Percentiles rank a stretch among this genome's conserved stretches.
Evolutionary conservation across 139 green algal genomes (phyloP).

Genomic region (Picochlorum sp.): DNA sequence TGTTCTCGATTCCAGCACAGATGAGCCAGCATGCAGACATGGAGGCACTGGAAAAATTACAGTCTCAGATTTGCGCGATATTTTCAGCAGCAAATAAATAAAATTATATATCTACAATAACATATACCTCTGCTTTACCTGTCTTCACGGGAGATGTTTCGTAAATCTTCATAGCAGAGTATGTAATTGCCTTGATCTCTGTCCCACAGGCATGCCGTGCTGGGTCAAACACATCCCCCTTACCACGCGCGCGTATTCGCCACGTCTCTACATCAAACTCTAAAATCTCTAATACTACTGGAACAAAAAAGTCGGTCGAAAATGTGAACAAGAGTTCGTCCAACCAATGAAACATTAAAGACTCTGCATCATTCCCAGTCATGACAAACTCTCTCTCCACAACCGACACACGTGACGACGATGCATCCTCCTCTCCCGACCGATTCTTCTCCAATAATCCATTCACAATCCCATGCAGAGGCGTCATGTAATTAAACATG

Average conservation of each 20-base stretch:
- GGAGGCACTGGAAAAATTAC: constrained; percentile 1
- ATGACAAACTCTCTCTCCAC: constrained; percentile 16
- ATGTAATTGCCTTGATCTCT: constrained; percentile 88
- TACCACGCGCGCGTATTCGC: constrained; percentile 34
- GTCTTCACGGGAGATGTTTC: constrained; percentile 19
- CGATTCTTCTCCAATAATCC: too few species aligned
- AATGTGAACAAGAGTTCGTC: constrained; percentile 81
- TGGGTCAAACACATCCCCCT: constrained; percentile 58
- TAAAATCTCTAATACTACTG: constrained; percentile 35
- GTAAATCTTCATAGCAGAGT: constrained; percentile 73
- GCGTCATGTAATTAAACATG: constrained; percentile 87
- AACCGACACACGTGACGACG: constrained; percentile 24
- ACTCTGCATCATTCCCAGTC: constrained; percentile 62
- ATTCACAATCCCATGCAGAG: constrained; percentile 38
- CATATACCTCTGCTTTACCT: constrained; percentile 62
- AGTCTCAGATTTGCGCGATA: constrained; percentile 13
- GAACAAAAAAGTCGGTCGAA: constrained; percentile 59
- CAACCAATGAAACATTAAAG: constrained; percentile 72
- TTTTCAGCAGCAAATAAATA: constrained; percentile 4
- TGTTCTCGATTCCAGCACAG: too few species aligned
- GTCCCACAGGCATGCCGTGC: constrained; percentile 53
- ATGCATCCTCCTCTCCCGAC: not conserved
- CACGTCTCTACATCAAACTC: constrained; percentile 40
- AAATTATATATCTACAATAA: constrained; percentile 82
- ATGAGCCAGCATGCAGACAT: too few species aligned